phyloP scores from a whole-genome alignment of 2,329 filamentous ascomycete genomes.

The Diaporthe citriasiana region DNA sequence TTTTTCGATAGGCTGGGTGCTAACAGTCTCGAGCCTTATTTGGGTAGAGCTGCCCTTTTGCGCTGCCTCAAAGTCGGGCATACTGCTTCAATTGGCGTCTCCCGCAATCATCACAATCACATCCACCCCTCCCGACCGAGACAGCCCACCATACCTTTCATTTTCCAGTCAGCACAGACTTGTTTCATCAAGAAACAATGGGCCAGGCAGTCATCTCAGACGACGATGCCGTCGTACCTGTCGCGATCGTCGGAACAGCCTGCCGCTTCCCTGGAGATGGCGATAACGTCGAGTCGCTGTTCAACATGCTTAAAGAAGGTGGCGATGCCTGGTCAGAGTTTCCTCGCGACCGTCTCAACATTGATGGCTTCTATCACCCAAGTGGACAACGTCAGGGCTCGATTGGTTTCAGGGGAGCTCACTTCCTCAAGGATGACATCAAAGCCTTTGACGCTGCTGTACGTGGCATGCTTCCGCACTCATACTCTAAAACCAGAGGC shows the following conservation, averaged over 20 bases:
- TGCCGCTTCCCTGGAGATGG: conserved; percentile 73
- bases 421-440: conserved; percentile 64
- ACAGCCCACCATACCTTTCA: not conserved
- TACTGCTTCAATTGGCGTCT: not conserved
- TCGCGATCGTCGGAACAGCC: conserved; percentile 78
- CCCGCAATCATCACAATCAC: not conserved
- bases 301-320: conserved; percentile 77
- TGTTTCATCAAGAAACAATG: conserved; percentile 17
- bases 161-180: not conserved
- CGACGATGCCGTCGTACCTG: conserved; percentile 52
- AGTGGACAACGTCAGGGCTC: conserved; percentile 67
- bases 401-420: conserved; percentile 59
- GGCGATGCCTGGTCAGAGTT: conserved; percentile 75
- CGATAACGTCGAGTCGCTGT: conserved; percentile 72
- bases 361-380: conserved; percentile 75
- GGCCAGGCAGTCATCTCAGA: conserved; percentile 8
- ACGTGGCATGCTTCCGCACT: conserved; percentile 45
- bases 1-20: not conserved
- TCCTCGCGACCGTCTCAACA: conserved; percentile 77
- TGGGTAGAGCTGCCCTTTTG: not conserved
- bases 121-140: not conserved
- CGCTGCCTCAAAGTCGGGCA: not conserved
- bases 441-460: conserved; percentile 65
- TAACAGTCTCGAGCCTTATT: not conserved
- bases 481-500: no score